Evolutionary conservation across 2,329 filamentous ascomycete genomes (phyloP), one percentile per base, ranked within the genome.

Genomic region (Aspergillus thermomutatus): DNA sequence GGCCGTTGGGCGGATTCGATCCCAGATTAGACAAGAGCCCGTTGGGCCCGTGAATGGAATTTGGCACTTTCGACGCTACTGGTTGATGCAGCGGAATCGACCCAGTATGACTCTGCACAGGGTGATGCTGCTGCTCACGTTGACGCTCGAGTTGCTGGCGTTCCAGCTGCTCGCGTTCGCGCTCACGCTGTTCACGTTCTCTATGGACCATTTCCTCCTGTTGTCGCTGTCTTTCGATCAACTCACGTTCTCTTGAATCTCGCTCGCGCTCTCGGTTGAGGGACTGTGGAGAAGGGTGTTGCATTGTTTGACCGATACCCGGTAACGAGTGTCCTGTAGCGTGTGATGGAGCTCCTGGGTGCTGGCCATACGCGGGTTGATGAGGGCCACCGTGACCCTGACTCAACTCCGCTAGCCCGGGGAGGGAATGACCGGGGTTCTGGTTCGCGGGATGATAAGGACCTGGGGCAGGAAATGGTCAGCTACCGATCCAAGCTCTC

Each of bases 61-160:
- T 89, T 56, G 88, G 78, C 60, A 91, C 80, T 75, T 92, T 81
- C 70, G 92, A 86, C 60, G 93, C 93, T 57, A 97, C 92, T 4
- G 93, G 93, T 74, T 97, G 93, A 75, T 97, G 93, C 66, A 97
- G 88, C 54, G 92, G 91, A 54, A 96, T 90, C 2, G 92, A 91
- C 56, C 89, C 91, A 41, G 90, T 87, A 69, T 90, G 92, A 75
- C 89, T 94, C 73, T 97, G 92, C 69, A 94, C 91, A 26, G 88
- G 86, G 58, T 89, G 84, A 51, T 84, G 83, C 68, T 86, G 87
- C 52, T 85, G 83, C 47, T 79, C 77, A 51, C 77, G 70, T 59
- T 86, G 82, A 45, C 82, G 79, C 61, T 86, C 82, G 55, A 70
- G 56, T 53, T 72, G 87, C 70, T 86, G 82, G 43, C 82, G 78